Evolutionary conservation across 345 rosid species (phyloP), one percentile per base, ranked within the genome.

Genomic region (Salix brachista): DNA sequence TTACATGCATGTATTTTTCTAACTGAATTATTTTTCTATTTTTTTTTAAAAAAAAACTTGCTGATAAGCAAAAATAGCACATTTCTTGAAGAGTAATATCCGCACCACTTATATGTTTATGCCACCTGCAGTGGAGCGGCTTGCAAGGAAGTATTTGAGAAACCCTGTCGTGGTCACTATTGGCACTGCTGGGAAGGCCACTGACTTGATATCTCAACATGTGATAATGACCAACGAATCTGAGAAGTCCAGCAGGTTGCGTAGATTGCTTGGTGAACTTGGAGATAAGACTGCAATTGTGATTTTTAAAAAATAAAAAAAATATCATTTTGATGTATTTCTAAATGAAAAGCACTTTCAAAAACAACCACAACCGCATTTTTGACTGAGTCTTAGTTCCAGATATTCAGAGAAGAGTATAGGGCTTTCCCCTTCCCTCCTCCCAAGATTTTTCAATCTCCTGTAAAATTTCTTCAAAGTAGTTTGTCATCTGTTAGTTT

Each of bases 101-200:
- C 34, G 34, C 32, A 30, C 32, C 32, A 30, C 32, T 30, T 30
- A 2, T 30, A 30, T 30, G 32, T 30, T 30, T 0, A 93, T 96
- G 99, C 97, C 98, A 42, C 91, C 97, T 66, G 91, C 93, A 18
- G 98, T 96, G 48, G 99, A 96, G 86, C 84, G 98, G 62, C 94
- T 96, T 26, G 98, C 98, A 3, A 88, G 96, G 87, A 96, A 26
- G 26, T 26, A 26, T 1, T 26, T 26, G 26, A 26, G 26, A 26
- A 26, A 96, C 74, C 99, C 98, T 32, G 97, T 93, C 30, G 99
- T 96, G 28, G 98, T 96, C 71, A 96, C 88, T 42, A 92, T 93
- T 76, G 98, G 98, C 65, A 93, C 99, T 75, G 98, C 99, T 78
- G 99, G 99, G 70, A 96, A 93, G 84, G 21, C 99, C 9, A 92